Percentiles rank a stretch among this genome's conserved stretches.
Evolutionary conservation across 352 stramenopile genomes (phyloP).

Genomic region (Phytophthora ramorum): DNA sequence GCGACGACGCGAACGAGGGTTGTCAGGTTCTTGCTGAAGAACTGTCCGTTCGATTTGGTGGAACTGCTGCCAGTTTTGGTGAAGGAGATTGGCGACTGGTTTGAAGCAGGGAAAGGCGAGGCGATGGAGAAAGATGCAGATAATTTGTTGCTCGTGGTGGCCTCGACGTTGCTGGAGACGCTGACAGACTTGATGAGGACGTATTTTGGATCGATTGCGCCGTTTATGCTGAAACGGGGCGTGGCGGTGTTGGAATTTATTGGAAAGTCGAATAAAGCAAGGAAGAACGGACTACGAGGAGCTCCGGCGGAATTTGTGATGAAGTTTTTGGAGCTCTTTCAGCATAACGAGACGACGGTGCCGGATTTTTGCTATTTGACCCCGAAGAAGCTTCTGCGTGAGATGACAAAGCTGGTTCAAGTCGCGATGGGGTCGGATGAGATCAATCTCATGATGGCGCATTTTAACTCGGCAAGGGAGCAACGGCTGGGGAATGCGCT

Average conservation of each 20-base stretch:
- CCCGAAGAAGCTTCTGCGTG: constrained; percentile 41
- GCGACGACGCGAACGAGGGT: constrained; percentile 43
- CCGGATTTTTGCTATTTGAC: constrained; percentile 44
- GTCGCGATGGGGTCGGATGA: constrained; percentile 56
- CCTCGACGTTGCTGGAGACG: constrained; percentile 57
- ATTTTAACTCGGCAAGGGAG: constrained; percentile 45
- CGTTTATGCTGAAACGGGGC: constrained; percentile 47
- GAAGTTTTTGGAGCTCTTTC: constrained; percentile 64
- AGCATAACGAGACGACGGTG: constrained; percentile 47
- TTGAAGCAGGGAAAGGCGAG: constrained; percentile 33
- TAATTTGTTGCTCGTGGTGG: constrained; percentile 56
- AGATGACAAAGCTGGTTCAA: constrained; percentile 49
- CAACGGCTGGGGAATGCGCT: constrained; percentile 30
- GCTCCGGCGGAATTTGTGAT: constrained; percentile 65
- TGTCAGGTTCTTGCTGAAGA: constrained; percentile 54
- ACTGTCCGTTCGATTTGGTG: constrained; percentile 69
- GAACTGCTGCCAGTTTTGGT: constrained; percentile 51
- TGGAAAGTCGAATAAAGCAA: constrained; percentile 61
- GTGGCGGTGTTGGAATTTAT: constrained; percentile 68
- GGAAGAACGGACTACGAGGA: constrained; percentile 39
- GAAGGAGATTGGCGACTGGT: constrained; percentile 61
- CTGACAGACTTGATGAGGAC: constrained; percentile 53
- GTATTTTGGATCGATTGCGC: constrained; percentile 55
- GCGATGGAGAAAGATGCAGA: constrained; percentile 38
- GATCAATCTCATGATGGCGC: constrained; percentile 48